A percentile compares a stretch with the other conserved stretches of the same genome.
Conservation (phyloP, 1,139 yeast genomes). For the Scheffersomyces quercinus region DNA sequence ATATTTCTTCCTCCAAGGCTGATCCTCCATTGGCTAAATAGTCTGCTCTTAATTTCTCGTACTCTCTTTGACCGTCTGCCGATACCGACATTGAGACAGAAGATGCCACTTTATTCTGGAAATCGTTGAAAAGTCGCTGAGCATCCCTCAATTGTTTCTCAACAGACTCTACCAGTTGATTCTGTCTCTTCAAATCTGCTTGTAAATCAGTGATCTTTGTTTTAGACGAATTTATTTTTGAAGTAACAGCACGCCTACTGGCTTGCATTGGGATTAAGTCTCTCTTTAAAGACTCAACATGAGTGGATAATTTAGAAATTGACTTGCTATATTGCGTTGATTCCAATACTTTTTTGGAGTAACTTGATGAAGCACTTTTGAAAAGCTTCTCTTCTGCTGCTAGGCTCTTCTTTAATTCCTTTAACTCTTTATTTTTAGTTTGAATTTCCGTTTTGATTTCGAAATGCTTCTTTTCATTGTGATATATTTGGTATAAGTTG, state of each 20-base stretch:
- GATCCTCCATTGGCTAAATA: constrained; percentile 64
- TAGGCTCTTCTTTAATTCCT: constrained; percentile 25
- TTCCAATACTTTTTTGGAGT: constrained; percentile 48
- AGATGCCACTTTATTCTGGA: constrained; percentile 39
- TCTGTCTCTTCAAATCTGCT: constrained; percentile 56
- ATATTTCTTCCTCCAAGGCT: constrained; percentile 51
- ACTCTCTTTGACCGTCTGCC: constrained; percentile 57
- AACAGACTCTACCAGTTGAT: constrained; percentile 38
- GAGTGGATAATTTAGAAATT: constrained; percentile 37
- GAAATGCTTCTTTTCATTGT: constrained; percentile 54
- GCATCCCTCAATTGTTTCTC: constrained; percentile 51
- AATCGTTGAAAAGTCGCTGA: constrained; percentile 39
- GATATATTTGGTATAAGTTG: constrained; percentile 67
- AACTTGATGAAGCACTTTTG: constrained; percentile 38
- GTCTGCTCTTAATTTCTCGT: constrained; percentile 57
- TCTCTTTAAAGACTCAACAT: constrained; percentile 47
- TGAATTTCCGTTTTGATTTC: constrained; percentile 24
- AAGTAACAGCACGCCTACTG: constrained; percentile 47
- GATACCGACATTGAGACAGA: constrained; percentile 37
- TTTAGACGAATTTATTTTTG: constrained; percentile 49
- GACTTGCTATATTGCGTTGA: constrained; percentile 41
- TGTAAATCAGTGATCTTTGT: constrained; percentile 55
- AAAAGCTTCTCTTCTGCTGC: constrained; percentile 25
- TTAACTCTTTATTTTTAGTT: constrained; percentile 29
- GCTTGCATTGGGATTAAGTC: constrained; percentile 59